phyloP scores from a whole-genome alignment of 495 filamentous ascomycete species.

The Bacidia gigantensis region DNA sequence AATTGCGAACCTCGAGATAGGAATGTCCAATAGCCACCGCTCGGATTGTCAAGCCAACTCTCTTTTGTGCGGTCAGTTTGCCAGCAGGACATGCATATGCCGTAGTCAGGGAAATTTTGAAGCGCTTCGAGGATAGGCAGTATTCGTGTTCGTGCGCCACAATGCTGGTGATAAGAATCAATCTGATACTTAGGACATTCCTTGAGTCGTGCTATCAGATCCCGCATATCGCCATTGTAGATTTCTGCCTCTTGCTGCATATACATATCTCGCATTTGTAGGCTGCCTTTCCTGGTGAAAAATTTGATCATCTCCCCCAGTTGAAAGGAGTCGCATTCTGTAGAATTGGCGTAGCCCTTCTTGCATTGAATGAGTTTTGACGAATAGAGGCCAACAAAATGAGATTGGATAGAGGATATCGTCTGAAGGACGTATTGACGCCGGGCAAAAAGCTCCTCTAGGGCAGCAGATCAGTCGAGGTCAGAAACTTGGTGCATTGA shows the following conservation, averaged over 20 bases:
- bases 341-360: constrained; percentile 59
- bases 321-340: constrained; percentile 73
- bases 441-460: constrained; percentile 60
- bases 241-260: constrained; percentile 17
- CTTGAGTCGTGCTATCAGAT: constrained; percentile 40
- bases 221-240: constrained; percentile 29
- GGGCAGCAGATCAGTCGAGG: constrained; percentile 2
- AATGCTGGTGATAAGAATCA: constrained; percentile 62
- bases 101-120: background rate
- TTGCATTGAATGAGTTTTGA: constrained; percentile 47
- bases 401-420: constrained; percentile 57
- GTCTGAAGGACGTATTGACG: constrained; percentile 60
- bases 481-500: background rate
- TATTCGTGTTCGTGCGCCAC: constrained; percentile 55
- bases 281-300: constrained; percentile 36
- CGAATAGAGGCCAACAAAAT: constrained; percentile 58
- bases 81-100: constrained; percentile 18
- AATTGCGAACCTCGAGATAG: background rate
- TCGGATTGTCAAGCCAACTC: constrained; percentile 18
- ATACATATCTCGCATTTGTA: constrained; percentile 26
- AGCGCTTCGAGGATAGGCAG: constrained; percentile 39
- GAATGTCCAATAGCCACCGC: constrained; percentile 11
- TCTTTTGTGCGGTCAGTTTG: constrained; percentile 8
- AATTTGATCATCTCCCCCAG: constrained; percentile 78
- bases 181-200: constrained; percentile 67